Evolutionary conservation across 106 monocot genomes (phyloP).

Genomic region (Narthecium ossifragum): DNA sequence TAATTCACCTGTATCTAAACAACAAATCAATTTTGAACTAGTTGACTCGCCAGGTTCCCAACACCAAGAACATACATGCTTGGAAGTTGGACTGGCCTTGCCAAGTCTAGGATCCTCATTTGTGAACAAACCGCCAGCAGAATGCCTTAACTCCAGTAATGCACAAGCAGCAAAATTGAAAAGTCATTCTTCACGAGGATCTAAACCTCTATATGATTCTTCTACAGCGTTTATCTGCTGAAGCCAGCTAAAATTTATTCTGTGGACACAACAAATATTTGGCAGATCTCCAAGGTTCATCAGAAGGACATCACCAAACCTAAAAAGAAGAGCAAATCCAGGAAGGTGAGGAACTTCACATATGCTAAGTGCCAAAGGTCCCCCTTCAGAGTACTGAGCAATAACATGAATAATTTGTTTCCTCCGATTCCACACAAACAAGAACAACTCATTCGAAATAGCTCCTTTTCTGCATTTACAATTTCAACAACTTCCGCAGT

Average conservation of each 20-base stretch:
- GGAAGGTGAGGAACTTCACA: conserved; percentile 66
- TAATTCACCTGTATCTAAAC: conserved; percentile 78
- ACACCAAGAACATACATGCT: conserved; percentile 60
- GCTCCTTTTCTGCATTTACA: conserved; percentile 46
- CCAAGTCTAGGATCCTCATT: conserved; percentile 55
- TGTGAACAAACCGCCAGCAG: conserved; percentile 31
- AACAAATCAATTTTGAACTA: conserved; percentile 62
- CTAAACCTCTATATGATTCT: conserved; percentile 45
- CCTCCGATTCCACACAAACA: conserved; percentile 50
- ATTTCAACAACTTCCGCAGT: no score
- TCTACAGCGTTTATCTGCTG: conserved; percentile 51
- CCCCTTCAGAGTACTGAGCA: conserved; percentile 50
- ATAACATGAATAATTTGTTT: conserved; percentile 32
- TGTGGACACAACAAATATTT: conserved; percentile 44
- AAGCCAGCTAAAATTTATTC: conserved; percentile 41
- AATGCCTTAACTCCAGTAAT: conserved; percentile 73
- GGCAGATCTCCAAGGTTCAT: conserved; percentile 76
- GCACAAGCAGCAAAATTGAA: conserved; percentile 78
- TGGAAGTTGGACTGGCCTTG: conserved; percentile 20
- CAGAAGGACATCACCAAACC: conserved; percentile 64
- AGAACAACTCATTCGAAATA: conserved; percentile 58
- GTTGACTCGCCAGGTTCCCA: conserved; percentile 62
- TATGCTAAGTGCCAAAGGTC: conserved; percentile 52
- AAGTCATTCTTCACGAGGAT: conserved; percentile 81
- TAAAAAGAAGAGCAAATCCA: conserved; percentile 89